Base-by-base conservation (phyloP, 805 yeast genomes). In the Ogataea neopini region DNA sequence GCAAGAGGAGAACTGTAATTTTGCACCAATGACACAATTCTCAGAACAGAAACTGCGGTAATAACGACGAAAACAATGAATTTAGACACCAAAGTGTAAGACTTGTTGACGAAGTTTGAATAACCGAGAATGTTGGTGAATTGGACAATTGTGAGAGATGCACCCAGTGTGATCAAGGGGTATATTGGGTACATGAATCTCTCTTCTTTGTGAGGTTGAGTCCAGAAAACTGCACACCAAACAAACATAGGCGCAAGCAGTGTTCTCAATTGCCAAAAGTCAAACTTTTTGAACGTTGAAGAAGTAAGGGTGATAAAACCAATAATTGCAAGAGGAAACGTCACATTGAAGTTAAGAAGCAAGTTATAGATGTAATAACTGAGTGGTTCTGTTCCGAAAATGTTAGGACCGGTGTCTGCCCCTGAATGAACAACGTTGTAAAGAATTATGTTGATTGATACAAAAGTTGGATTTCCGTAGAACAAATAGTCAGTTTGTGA, bases 141-240 rank as follows among this genome's bases (percentile, higher is more conserved):
- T 30, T 36, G 54, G 32, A 37, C 32, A 35, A 68, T 59, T 3
- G 78, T 68, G 3, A 85, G 56, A 0, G 92, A 79, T 3, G 88
- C 90, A 38, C 81, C 73, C 17, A 87, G 54, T 3, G 80, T 67
- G 18, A 92, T 72, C 43, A 85, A 71, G 10, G 90, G 85, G 62
- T 91, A 92, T 0, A 88, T 74, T 13, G 96, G 96, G 58, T 89
- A 92, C 54, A 92, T 64, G 62, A 92, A 92, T 51, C 97, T 74
- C 64, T 92, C 98, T 62, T 91, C 97, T 63, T 91, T 91, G 63
- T 91, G 97, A 3, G 96, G 94, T 59, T 90, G 97, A 4, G 69
- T 50, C 50, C 74, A 72, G 61, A 92, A 88, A 3, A 89, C 75
- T 0, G 64, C 67, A 13, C 75, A 59, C 97, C 97, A 92, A 0